These are phyloP conservation scores for Penicillium polonicum DNA, from an alignment of 2,329 filamentous ascomycete genomes.

Conservation along the genomic window DNA sequence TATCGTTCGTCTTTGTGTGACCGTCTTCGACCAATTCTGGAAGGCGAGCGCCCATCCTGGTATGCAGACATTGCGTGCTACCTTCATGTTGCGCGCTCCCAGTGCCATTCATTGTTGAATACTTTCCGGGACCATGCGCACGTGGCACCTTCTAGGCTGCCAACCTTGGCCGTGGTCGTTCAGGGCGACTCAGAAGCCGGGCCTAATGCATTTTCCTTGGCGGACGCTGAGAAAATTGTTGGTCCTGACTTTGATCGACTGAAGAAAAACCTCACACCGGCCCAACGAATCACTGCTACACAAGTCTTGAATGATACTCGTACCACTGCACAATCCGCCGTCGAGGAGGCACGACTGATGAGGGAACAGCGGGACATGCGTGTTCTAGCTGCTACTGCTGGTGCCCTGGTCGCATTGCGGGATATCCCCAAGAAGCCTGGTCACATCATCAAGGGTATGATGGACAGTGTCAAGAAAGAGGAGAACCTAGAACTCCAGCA, in stretches of 20 bases:
- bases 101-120: conserved; percentile 86
- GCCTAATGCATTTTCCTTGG: conserved; percentile 85
- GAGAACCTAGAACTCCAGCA: conserved; percentile 86
- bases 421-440: conserved; percentile 91
- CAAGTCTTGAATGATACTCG: conserved; percentile 77
- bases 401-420: conserved; percentile 82
- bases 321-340: conserved; percentile 65
- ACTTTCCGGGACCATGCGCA: conserved; percentile 90
- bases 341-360: conserved; percentile 73
- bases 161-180: conserved; percentile 81
- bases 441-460: conserved; percentile 89
- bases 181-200: conserved; percentile 91
- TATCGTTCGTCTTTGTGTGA: conserved; percentile 47
- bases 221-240: conserved; percentile 84
- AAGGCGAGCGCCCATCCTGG: conserved; percentile 73
- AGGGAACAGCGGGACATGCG: conserved; percentile 83
- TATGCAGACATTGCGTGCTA: conserved; percentile 91
- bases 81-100: conserved; percentile 82
- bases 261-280: conserved; percentile 83
- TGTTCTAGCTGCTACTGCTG: conserved; percentile 81
- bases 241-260: conserved; percentile 81
- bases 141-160: conserved; percentile 71
- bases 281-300: conserved; percentile 79
- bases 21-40: conserved; percentile 71
- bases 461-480: conserved; percentile 96